Evolutionary conservation across 345 rosid genomes (phyloP).

Genomic region (Syzygium aqueum): DNA sequence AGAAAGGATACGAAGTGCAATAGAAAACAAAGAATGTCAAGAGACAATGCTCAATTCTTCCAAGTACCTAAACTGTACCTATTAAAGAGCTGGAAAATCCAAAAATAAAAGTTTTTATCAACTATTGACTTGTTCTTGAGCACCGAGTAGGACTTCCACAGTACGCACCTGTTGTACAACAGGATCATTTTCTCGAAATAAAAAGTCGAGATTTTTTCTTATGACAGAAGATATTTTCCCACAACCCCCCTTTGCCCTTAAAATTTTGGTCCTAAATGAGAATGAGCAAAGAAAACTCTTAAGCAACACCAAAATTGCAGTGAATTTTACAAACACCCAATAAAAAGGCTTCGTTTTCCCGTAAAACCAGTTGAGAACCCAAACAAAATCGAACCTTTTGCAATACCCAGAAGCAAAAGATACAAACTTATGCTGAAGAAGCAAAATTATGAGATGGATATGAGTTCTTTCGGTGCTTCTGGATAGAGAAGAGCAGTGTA

Average conservation of each 20-base stretch:
- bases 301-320: not conserved
- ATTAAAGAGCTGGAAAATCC: constrained; percentile 67
- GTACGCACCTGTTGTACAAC: constrained; percentile 32
- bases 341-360: not conserved
- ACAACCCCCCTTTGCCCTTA: constrained; percentile 34
- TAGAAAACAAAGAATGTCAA: not conserved
- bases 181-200: constrained; percentile 48
- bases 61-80: constrained; percentile 40
- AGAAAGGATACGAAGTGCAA: constrained; percentile 2
- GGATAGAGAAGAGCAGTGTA: not conserved
- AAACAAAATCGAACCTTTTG: not conserved
- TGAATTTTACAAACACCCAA: not conserved
- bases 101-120: constrained; percentile 55
- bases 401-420: constrained; percentile 16
- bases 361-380: not conserved
- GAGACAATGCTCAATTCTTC: not conserved
- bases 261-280: constrained; percentile 38
- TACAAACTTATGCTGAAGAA: not conserved
- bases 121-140: constrained; percentile 42
- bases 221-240: constrained; percentile 33
- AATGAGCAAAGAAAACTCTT: not conserved
- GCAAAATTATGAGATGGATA: not conserved
- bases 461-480: not conserved
- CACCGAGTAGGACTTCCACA: constrained; percentile 46
- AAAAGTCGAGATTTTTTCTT: constrained; percentile 17